Conservation (phyloP, 139 green algal species). For the Monoraphidium neglectum region DNA sequence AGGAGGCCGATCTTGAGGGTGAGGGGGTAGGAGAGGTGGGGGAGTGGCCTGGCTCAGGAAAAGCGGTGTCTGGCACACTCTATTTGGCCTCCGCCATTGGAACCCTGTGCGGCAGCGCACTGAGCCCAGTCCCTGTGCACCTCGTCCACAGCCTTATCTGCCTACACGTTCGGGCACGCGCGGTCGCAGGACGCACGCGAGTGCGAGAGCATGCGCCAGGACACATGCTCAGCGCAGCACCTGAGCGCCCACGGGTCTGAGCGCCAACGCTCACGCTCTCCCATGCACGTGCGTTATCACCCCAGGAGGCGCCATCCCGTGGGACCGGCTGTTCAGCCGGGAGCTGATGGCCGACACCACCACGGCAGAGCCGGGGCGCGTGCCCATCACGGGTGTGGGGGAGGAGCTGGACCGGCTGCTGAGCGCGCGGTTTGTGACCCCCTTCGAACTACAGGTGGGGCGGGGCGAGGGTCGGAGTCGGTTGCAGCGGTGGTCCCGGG, state of each 20-base stretch:
- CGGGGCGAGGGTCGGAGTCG: no score
- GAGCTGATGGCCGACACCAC: slow-evolving; percentile 31
- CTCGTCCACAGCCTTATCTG: not conserved
- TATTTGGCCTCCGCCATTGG: no score
- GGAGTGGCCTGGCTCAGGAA: not conserved
- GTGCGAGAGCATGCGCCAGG: not conserved
- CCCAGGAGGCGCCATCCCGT: slow-evolving; percentile 12
- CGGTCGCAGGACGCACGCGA: not conserved
- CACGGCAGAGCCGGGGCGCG: not conserved
- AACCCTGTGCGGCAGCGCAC: no score
- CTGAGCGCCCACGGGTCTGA: not conserved
- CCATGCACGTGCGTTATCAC: not conserved
- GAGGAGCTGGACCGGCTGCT: slow-evolving; percentile 29
- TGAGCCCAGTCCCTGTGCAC: not conserved
- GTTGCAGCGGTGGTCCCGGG: no score
- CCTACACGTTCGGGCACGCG: not conserved
- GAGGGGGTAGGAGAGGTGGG: not conserved
- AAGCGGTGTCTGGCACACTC: no score
- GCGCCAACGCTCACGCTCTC: not conserved
- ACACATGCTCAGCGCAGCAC: not conserved
- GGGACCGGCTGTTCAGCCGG: slow-evolving; percentile 33
- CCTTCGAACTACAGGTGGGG: slow-evolving; percentile 26
- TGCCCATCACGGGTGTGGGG: slow-evolving; percentile 42
- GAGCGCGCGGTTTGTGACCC: slow-evolving; percentile 42
- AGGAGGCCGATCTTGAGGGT: not conserved